These are phyloP conservation scores for Apiospora sp. DNA, from an alignment of 2,329 filamentous ascomycete species.

Conservation along the genomic window DNA sequence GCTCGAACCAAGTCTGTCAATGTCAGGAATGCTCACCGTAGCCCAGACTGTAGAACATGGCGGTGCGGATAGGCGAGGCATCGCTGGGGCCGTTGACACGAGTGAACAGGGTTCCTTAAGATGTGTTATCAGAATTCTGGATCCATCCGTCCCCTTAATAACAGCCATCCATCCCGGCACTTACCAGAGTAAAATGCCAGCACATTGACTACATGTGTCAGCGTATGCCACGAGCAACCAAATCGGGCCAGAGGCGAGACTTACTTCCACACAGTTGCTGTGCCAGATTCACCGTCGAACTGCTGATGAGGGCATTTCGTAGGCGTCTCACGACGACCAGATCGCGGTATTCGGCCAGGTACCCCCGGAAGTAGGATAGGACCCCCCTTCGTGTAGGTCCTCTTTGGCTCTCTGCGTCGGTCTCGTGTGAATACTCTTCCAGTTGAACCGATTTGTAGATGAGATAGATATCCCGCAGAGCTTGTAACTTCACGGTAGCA, in stretches of 20 bases:
- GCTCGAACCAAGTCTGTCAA: constrained; percentile 36
- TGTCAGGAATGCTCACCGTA: constrained; percentile 49
- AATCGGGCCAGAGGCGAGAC: constrained; percentile 30
- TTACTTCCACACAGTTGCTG: constrained; percentile 46
- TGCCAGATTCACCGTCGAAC: constrained; percentile 41
- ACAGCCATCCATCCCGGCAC: background rate
- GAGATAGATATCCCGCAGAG: constrained; percentile 42
- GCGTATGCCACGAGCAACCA: constrained; percentile 25
- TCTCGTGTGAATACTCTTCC: constrained; percentile 26
- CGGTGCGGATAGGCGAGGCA: constrained; percentile 35
- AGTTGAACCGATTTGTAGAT: constrained; percentile 40
- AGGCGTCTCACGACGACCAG: constrained; percentile 35
- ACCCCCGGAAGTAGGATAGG: constrained; percentile 29
- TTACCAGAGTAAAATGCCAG: constrained; percentile 54
- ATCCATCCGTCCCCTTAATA: background rate
- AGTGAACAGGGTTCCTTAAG: constrained; percentile 25
- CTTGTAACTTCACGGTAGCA: constrained; percentile 15
- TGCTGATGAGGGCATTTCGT: constrained; percentile 44
- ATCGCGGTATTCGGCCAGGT: constrained; percentile 26
- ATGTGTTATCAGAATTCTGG: background rate
- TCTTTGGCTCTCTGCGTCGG: constrained; percentile 25
- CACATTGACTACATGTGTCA: constrained; percentile 45
- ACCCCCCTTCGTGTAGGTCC: constrained; percentile 29
- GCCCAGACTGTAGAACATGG: background rate
- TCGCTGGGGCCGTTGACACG: constrained; percentile 38